These are phyloP conservation scores for Arctium lappa DNA, from an alignment of 129 eudicot genomes.

Conservation along the genomic window DNA sequence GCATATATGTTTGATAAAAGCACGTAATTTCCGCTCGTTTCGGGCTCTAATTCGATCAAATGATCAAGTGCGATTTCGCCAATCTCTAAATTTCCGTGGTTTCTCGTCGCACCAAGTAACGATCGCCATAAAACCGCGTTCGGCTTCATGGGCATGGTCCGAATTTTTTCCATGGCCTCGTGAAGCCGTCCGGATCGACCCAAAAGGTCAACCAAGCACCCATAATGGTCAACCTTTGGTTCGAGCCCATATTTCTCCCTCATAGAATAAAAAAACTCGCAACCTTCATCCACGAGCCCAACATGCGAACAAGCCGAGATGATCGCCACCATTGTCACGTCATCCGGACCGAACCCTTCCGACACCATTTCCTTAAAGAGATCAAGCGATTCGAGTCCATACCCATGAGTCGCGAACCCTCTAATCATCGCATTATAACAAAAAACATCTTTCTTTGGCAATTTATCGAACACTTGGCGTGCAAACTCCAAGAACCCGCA, in stretches of 20 bases:
- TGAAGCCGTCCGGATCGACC: conserved; percentile 66
- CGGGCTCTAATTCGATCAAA: conserved; percentile 56
- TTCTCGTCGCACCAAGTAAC: conserved; percentile 63
- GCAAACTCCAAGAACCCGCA: conserved; percentile 55
- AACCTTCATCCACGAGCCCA: conserved; percentile 64
- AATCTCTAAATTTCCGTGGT: conserved; percentile 51
- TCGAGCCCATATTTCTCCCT: conserved; percentile 43
- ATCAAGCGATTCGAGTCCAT: conserved; percentile 45
- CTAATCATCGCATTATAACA: conserved; percentile 78
- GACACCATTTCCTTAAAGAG: conserved; percentile 41
- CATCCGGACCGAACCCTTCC: conserved; percentile 57
- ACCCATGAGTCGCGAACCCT: conserved; percentile 64
- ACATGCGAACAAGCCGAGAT: conserved; percentile 71
- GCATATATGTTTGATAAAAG: conserved; percentile 68
- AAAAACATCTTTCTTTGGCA: conserved; percentile 42
- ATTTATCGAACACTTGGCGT: conserved; percentile 47
- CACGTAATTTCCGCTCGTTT: conserved; percentile 67
- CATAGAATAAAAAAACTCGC: conserved; percentile 49
- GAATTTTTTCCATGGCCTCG: conserved; percentile 53
- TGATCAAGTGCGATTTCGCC: conserved; percentile 54
- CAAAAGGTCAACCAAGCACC: conserved; percentile 71
- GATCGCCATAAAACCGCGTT: conserved; percentile 68
- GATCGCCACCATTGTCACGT: conserved; percentile 49
- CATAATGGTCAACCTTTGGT: conserved; percentile 66
- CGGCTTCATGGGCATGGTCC: conserved; percentile 58